Base-by-base conservation (phyloP, 306 rosid genomes). In the Begonia peltatifolia region DNA sequence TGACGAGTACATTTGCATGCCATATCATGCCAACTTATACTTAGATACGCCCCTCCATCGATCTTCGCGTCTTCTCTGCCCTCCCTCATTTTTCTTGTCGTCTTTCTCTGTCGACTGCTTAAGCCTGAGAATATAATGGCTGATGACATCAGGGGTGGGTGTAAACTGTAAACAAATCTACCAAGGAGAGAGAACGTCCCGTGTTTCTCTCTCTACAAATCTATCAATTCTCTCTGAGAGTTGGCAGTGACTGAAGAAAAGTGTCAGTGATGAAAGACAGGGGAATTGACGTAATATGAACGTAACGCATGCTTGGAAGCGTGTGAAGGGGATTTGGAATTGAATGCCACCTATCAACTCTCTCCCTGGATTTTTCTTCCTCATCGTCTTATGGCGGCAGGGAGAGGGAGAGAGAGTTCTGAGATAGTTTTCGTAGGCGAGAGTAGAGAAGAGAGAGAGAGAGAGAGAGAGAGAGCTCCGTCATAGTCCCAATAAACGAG, bases 401-500 rank as follows among this genome's bases (percentile, higher is more conserved):
- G 38, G 47, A 36, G 46, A 23, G 46, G 41, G 46, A 23, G 46
- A 47, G 55, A 56, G 41, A 20, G 17, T 17, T 17, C 18, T 17
- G 47, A 53, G 46, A 12, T 17, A 6, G 42, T 12, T 8, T 56
- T 51, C 23, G 13, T 22, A 14, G 5, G 47, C 18, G 18, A 17
- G 18, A 36, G 58, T 20, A 41, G 57, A 17, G 18, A 17, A 17
- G 18, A 17, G 18, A 17, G 18, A 17, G n/a, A 52, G 30, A 56
- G 46, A 20, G 46, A 18, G 42, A 59, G 43, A 30, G 56, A 67
- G 78, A 75, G 77, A 78, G 80, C 68, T 63, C 83, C 73, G 78
- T 87, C 87, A 87, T 87, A 73, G 74, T 78, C 96, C 75, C 88
- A 77, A 79, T 86, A 69, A 86, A 79, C 71, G 60, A n/a, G 38